Evolutionary conservation across 1,139 yeast genomes (phyloP).

Genomic region (Yamadazyma diddensiae): DNA sequence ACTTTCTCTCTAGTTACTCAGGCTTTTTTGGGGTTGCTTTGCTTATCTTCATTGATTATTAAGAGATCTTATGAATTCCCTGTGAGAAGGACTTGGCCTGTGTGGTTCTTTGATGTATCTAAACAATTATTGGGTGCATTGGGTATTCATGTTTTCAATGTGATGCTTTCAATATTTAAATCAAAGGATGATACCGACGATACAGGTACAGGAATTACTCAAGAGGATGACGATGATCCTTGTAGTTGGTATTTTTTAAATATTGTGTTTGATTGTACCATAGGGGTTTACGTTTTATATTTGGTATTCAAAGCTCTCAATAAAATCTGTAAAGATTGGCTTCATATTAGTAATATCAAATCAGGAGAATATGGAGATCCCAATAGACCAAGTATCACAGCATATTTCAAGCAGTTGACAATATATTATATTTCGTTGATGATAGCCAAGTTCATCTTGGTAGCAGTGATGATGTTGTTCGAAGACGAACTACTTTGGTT

Average conservation of each 20-base stretch:
- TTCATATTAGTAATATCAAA: constrained; percentile 52
- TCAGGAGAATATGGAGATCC: constrained; percentile 80
- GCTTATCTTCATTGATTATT: constrained; percentile 67
- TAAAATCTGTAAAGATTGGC: constrained; percentile 31
- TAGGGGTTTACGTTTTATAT: constrained; percentile 85
- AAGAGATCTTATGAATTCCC: constrained; percentile 82
- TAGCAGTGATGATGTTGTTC: constrained; percentile 38
- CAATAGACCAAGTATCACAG: constrained; percentile 58
- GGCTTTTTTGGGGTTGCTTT: constrained; percentile 65
- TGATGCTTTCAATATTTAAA: constrained; percentile 65
- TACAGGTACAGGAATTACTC: not conserved
- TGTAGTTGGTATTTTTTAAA: constrained; percentile 93
- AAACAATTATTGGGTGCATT: constrained; percentile 87
- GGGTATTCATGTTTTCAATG: constrained; percentile 77
- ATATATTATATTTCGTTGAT: constrained; percentile 65
- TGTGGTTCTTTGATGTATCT: constrained; percentile 87
- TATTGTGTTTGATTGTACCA: constrained; percentile 84
- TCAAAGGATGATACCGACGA: constrained; percentile 26
- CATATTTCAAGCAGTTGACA: constrained; percentile 70
- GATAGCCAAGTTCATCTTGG: constrained; percentile 57
- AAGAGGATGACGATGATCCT: constrained; percentile 44
- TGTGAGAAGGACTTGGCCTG: constrained; percentile 73
- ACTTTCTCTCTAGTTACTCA: constrained; percentile 70
- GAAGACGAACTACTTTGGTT: constrained; percentile 42
- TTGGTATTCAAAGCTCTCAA: constrained; percentile 49